Conservation (phyloP, 352 stramenopile species). For the Phytopythium oedochilum region DNA sequence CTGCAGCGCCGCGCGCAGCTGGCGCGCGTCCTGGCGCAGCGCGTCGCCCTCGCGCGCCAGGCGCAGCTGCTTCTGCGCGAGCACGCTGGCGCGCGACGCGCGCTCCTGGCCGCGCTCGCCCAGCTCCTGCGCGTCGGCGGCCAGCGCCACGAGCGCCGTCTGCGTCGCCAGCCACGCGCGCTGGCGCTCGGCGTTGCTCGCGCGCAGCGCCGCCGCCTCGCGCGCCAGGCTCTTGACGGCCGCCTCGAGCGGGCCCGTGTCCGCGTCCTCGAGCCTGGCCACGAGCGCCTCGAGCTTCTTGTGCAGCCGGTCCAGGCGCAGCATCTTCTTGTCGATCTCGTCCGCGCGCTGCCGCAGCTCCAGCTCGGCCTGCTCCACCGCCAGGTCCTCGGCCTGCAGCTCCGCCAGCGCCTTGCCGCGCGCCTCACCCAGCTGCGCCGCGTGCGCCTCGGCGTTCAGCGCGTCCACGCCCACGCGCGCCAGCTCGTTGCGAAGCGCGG, state of each 20-base stretch:
- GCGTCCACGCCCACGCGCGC: conserved; percentile 89
- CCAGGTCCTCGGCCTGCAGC: conserved; percentile 85
- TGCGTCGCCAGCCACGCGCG: conserved; percentile 90
- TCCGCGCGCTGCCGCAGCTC: conserved; percentile 94
- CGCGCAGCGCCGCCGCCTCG: conserved; percentile 71
- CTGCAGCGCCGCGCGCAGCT: conserved; percentile 60
- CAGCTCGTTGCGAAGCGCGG: conserved; percentile 91
- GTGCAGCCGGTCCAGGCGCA: conserved; percentile 91
- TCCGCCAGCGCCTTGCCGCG: conserved; percentile 74
- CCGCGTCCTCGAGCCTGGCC: conserved; percentile 86
- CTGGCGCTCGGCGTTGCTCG: conserved; percentile 76
- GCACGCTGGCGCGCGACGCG: conserved; percentile 85
- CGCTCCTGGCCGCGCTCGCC: conserved; percentile 88
- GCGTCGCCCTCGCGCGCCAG: conserved; percentile 79
- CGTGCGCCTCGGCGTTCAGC: conserved; percentile 90
- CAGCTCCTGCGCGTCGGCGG: conserved; percentile 85
- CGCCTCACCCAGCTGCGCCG: conserved; percentile 80
- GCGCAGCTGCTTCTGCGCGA: conserved; percentile 89
- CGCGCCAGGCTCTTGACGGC: conserved; percentile 92
- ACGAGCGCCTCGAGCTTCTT: conserved; percentile 93
- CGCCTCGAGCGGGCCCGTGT: conserved; percentile 91
- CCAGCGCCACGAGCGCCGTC: conserved; percentile 85
- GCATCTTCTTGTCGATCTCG: conserved; percentile 96
- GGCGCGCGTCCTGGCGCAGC: conserved; percentile 81
- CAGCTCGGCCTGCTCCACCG: conserved; percentile 89